phyloP scores from a whole-genome alignment of 2,329 filamentous ascomycete genomes.

The Colletotrichum noveboracense region DNA sequence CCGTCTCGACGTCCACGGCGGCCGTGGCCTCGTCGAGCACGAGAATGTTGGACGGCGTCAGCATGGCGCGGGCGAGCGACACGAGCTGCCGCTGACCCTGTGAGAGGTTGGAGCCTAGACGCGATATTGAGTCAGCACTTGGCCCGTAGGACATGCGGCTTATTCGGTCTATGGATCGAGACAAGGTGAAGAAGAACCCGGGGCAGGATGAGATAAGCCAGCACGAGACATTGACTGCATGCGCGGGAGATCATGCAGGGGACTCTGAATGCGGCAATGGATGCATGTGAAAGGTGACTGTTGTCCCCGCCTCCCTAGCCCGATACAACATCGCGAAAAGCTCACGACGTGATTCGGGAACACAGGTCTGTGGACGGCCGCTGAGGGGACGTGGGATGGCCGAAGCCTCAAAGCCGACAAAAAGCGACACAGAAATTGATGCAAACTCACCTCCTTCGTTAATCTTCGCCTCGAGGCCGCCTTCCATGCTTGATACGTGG shows the following conservation, averaged over 20 bases:
- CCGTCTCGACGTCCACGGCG: slow-evolving; percentile 71
- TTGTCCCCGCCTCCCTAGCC: not conserved
- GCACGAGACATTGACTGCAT: slow-evolving; percentile 36
- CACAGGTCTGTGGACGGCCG: slow-evolving; percentile 30
- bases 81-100: slow-evolving; percentile 94
- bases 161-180: not conserved
- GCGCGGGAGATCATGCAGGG: slow-evolving; percentile 40
- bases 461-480: slow-evolving; percentile 87
- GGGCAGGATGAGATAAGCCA: slow-evolving; percentile 22
- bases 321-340: not conserved
- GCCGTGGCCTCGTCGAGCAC: slow-evolving; percentile 97
- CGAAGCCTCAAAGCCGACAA: slow-evolving; percentile 24
- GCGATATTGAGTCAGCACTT: slow-evolving; percentile 23
- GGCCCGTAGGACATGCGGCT: slow-evolving; percentile 18
- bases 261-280: slow-evolving; percentile 24
- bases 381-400: slow-evolving; percentile 25
- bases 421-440: slow-evolving; percentile 26
- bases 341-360: slow-evolving; percentile 21
- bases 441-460: slow-evolving; percentile 85
- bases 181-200: not conserved
- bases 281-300: slow-evolving; percentile 15
- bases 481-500: slow-evolving; percentile 84
- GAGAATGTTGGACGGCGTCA: slow-evolving; percentile 95
- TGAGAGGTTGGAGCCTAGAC: slow-evolving; percentile 86
- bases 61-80: slow-evolving; percentile 88